Conservation (phyloP, 2,329 filamentous ascomycete species). For the Zymoseptoria pseudotritici region DNA sequence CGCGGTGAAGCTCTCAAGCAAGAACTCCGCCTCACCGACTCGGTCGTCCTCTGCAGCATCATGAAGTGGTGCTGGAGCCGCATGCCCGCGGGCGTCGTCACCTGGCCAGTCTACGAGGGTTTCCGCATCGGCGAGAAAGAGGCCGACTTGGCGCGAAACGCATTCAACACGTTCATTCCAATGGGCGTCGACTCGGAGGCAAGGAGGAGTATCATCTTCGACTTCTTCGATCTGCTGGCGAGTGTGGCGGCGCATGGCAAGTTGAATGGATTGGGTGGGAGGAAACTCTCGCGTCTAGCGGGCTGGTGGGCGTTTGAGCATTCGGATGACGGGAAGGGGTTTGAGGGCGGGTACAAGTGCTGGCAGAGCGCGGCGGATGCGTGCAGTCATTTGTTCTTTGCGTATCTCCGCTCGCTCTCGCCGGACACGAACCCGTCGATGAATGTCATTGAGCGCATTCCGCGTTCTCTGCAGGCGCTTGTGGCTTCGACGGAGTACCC, state of each 20-base stretch:
- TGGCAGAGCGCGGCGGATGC: slow-evolving; percentile 92
- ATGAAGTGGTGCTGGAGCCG: slow-evolving; percentile 98
- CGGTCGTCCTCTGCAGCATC: slow-evolving; percentile 89
- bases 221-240: slow-evolving; percentile 90
- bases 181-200: slow-evolving; percentile 83
- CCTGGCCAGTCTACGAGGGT: slow-evolving; percentile 93
- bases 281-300: slow-evolving; percentile 89
- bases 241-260: slow-evolving; percentile 91
- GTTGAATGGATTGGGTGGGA: slow-evolving; percentile 82
- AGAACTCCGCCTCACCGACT: slow-evolving; percentile 86
- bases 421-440: slow-evolving; percentile 64
- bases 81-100: slow-evolving; percentile 81
- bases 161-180: slow-evolving; percentile 94
- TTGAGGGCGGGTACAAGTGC: slow-evolving; percentile 85
- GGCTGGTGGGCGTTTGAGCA: slow-evolving; percentile 99
- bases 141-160: slow-evolving; percentile 82
- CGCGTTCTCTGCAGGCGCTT: slow-evolving; percentile 83
- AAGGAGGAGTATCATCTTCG: slow-evolving; percentile 81
- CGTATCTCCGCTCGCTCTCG: slow-evolving; percentile 82
- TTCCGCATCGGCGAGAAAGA: slow-evolving; percentile 94
- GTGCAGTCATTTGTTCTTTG: slow-evolving; percentile 94
- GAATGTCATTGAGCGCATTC: slow-evolving; percentile 75
- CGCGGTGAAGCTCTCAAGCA: slow-evolving; percentile 66
- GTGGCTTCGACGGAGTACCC: slow-evolving; percentile 92
- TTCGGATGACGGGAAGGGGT: slow-evolving; percentile 76